These are phyloP conservation scores for Elsinoe perseae DNA, from an alignment of 2,329 filamentous ascomycete species.

Conservation along the genomic window DNA sequence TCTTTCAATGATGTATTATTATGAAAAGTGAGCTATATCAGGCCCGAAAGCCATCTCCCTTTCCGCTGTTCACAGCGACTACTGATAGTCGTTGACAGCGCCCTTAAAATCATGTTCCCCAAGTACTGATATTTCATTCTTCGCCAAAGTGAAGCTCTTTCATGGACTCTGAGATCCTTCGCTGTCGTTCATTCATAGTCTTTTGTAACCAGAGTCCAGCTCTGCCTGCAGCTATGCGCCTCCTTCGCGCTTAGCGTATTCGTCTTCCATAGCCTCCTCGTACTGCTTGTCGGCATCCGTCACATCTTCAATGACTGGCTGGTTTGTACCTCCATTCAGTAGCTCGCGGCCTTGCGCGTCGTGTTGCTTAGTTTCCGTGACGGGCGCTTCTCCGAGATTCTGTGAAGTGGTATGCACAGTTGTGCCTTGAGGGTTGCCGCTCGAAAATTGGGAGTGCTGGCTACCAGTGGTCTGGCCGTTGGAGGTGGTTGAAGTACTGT, in stretches of 20 bases:
- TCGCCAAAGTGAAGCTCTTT: slow-evolving; percentile 13
- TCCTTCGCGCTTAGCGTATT: slow-evolving; percentile 39
- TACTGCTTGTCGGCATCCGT: slow-evolving; percentile 33
- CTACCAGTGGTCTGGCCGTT: slow-evolving; percentile 23
- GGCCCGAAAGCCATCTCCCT: no score
- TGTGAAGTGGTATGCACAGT: slow-evolving; percentile 26
- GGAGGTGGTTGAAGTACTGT: slow-evolving; percentile 21
- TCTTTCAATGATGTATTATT: neutral
- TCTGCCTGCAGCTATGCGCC: slow-evolving; percentile 27
- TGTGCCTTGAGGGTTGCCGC: slow-evolving; percentile 23
- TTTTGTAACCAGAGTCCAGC: neutral
- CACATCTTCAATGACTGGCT: slow-evolving; percentile 24
- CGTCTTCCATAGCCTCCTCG: slow-evolving; percentile 37
- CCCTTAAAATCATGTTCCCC: neutral
- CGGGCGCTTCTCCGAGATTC: slow-evolving; percentile 25
- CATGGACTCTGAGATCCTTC: slow-evolving; percentile 5
- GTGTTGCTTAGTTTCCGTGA: slow-evolving; percentile 26
- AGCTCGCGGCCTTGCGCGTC: slow-evolving; percentile 27
- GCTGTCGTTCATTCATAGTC: neutral
- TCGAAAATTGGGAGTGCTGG: slow-evolving; percentile 21
- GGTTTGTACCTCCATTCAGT: slow-evolving; percentile 14
- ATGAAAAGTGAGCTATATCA: neutral
- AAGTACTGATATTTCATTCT: neutral
- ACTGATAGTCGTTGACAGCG: neutral
- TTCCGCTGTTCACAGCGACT: no score